Base-by-base conservation (phyloP, 2,329 filamentous ascomycete genomes). In the Aspergillus glaucus region DNA sequence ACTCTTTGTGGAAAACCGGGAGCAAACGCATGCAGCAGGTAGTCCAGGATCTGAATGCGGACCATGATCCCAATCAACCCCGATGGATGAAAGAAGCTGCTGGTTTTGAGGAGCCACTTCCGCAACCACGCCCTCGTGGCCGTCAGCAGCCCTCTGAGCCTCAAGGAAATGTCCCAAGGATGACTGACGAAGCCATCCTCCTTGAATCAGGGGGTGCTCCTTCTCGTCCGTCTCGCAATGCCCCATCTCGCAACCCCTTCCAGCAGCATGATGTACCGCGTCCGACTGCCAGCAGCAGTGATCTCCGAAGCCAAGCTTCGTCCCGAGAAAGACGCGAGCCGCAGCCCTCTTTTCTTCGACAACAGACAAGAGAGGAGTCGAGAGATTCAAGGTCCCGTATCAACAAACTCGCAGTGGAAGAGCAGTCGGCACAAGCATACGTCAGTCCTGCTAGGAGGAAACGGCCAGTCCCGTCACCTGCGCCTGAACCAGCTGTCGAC, bases 11-110 rank as follows among this genome's bases (percentile, higher is more conserved):
- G 93, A 98, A 95, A 65, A 88, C 87, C 3, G 85, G 92, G 0
- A 88, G 91, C 63, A 98, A 95, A 70, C 91, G 88, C 65, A 81
- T 97, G 50, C 89, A 95, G 61, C 89, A 93, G 68, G 92, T 89
- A 4, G 87, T 97, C 30, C 84, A 90, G 7, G 93, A 98, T 14
- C 87, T 97, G 50, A 81, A 82, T 58, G 71, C 77, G 46, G 85
- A 84, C n/a, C 75, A 77, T 22, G 90, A 95, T 62, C 78, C 86
- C 2, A 87, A 68, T 61, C 88, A 95, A 63, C 93, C 93, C 0
- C 93, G 88, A 63, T 98, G 93, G 93, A 95, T 98, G 92, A 84
- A 86, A 59, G 86, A 91, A 49, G 79, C 82, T 3, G 78, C 59
- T 39, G 47, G 52, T 22, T 62, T 57, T 34, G 60, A 64, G 26